Conservation (phyloP, 202 grass and related monocot species). For the Hordeum pubiflorum region DNA sequence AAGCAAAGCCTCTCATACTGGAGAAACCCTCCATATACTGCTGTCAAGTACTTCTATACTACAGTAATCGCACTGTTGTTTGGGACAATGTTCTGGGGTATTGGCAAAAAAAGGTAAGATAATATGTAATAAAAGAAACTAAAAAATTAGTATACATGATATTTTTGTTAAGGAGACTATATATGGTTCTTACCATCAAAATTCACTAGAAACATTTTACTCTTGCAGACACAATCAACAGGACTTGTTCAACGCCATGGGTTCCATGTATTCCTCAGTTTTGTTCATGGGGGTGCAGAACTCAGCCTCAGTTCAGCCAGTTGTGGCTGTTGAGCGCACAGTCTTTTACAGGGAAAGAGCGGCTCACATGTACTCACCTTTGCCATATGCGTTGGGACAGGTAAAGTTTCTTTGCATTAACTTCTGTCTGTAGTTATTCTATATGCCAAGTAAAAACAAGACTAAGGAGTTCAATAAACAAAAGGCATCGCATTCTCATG, state of each 20-base stretch:
- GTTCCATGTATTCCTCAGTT: conserved; percentile 73
- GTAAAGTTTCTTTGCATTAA: conserved; percentile 32
- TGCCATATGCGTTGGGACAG: conserved; percentile 80
- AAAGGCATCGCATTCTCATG: background rate
- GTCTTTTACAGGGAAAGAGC: conserved; percentile 81
- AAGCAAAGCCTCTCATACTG: conserved; percentile 72
- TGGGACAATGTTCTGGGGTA: conserved; percentile 76
- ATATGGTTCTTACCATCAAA: background rate
- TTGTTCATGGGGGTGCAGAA: conserved; percentile 67
- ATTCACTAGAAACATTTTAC: background rate
- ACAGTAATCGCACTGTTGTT: conserved; percentile 61
- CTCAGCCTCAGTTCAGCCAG: conserved; percentile 53
- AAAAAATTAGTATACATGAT: background rate
- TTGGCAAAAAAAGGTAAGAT: conserved; percentile 69
- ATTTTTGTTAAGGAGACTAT: background rate
- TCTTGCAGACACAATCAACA: conserved; percentile 55
- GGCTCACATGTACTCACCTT: conserved; percentile 70
- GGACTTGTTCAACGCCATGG: conserved; percentile 83
- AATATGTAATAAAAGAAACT: conserved; percentile 7
- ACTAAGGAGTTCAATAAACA: conserved; percentile 3
- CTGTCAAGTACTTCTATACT: conserved; percentile 71
- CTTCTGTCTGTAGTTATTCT: background rate
- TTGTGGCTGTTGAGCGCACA: conserved; percentile 62
- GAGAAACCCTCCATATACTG: conserved; percentile 74
- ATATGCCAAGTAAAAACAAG: background rate